phyloP scores from a whole-genome alignment of 1,284 basidiomycete genomes.

The Pseudozyma sp. region DNA sequence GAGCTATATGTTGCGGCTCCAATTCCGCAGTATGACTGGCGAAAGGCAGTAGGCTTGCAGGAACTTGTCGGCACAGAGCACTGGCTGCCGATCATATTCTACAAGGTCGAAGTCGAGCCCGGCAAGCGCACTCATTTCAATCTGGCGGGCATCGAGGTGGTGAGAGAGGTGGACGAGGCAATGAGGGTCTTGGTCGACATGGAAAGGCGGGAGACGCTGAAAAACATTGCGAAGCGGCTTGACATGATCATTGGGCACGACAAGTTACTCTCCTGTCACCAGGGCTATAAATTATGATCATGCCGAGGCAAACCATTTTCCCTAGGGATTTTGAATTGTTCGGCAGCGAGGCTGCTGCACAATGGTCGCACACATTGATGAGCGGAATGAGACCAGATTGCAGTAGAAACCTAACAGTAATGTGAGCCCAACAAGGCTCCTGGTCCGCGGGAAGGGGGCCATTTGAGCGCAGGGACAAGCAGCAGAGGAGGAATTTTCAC shows the following conservation, averaged over 20 bases:
- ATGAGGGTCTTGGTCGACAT: conserved; percentile 1
- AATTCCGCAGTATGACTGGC: conserved; percentile 1
- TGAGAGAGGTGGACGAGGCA: conserved; percentile 10
- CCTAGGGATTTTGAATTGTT: too few relatives aligned
- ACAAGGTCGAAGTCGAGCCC: conserved; percentile 1
- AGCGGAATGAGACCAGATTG: too few relatives aligned
- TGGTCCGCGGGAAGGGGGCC: too few relatives aligned
- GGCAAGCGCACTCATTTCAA: background rate
- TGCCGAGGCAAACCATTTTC: too few relatives aligned
- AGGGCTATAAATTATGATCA: too few relatives aligned
- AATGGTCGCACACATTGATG: too few relatives aligned
- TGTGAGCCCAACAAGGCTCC: too few relatives aligned
- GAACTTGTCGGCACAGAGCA: background rate
- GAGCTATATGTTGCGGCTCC: conserved; percentile 20
- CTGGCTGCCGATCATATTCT: conserved; percentile 17
- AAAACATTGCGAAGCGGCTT: background rate
- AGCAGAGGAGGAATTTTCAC: too few relatives aligned
- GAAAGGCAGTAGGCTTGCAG: background rate
- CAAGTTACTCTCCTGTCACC: background rate
- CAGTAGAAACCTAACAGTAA: too few relatives aligned
- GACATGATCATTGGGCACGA: background rate
- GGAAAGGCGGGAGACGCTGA: background rate
- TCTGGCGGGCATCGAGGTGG: conserved; percentile 17
- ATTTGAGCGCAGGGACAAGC: too few relatives aligned
- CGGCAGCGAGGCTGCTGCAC: too few relatives aligned